These are phyloP conservation scores for Blastobotrys niveus DNA, from an alignment of 1,139 yeast genomes.

Conservation along the genomic window DNA sequence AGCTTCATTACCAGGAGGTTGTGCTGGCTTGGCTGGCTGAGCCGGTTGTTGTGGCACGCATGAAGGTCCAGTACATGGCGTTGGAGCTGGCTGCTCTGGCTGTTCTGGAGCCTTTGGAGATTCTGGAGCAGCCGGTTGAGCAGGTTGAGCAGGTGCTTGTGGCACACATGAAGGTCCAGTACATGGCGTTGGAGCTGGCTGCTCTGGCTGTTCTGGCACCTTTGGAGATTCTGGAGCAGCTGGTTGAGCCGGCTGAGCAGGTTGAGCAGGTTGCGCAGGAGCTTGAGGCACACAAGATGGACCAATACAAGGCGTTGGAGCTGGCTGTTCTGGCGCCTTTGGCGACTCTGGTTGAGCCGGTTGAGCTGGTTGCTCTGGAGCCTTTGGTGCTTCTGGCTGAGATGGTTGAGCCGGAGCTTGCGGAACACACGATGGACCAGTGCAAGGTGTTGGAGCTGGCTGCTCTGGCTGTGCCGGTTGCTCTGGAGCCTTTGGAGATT, in stretches of 20 bases:
- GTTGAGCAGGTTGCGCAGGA: not conserved
- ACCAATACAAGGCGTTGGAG: not conserved
- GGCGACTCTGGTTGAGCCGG: not conserved
- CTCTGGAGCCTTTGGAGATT: not conserved
- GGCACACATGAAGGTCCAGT: not conserved
- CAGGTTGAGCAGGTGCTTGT: not conserved
- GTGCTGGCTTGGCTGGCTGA: not conserved
- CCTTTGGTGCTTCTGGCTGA: not conserved
- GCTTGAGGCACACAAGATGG: not conserved
- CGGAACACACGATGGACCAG: constrained; percentile 1
- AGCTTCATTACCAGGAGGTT: too few species aligned
- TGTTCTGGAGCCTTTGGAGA: too few species aligned
- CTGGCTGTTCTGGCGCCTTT: not conserved
- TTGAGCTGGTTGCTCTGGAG: not conserved
- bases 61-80: too few species aligned
- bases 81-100: too few species aligned
- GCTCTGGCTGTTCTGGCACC: not conserved
- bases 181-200: not conserved
- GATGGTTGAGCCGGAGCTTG: not conserved
- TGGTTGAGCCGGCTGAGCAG: not conserved
- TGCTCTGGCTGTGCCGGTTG: not conserved
- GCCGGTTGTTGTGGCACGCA: not conserved
- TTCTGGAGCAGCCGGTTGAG: not conserved
- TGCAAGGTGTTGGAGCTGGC: not conserved
- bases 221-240: not conserved